These are phyloP conservation scores for Neurospora terricola DNA, from an alignment of 495 filamentous ascomycete genomes.

Conservation along the genomic window DNA sequence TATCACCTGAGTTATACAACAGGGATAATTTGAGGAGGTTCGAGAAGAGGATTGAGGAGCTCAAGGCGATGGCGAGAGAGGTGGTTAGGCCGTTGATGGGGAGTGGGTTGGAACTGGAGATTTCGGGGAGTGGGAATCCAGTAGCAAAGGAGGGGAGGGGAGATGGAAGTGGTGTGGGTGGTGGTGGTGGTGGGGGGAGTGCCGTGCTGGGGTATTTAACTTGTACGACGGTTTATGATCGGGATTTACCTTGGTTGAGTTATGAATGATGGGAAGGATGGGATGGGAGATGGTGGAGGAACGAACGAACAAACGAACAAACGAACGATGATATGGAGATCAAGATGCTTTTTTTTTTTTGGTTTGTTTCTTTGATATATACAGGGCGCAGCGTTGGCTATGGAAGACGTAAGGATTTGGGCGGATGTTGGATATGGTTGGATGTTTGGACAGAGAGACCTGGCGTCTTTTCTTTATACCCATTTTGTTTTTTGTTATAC, in stretches of 20 bases:
- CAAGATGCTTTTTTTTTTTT: no score
- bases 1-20: constrained; percentile 56
- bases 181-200: constrained; percentile 3
- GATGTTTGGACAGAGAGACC: constrained; percentile 2
- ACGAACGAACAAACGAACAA: no score
- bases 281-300: no score
- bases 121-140: no score
- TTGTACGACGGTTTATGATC: constrained; percentile 65
- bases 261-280: constrained; percentile 24
- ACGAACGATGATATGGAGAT: no score
- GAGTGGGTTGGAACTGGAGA: constrained; percentile 69
- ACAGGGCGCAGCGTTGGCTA: background rate
- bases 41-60: constrained; percentile 75
- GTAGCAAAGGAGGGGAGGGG: no score
- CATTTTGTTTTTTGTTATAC: no score
- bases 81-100: constrained; percentile 80
- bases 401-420: background rate
- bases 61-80: constrained; percentile 72
- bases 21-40: constrained; percentile 72
- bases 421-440: background rate
- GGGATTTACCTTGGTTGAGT: constrained; percentile 65
- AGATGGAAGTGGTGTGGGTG: no score
- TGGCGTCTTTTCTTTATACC: constrained; percentile 1
- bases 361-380: background rate
- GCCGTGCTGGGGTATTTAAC: constrained; percentile 57